Conservation (phyloP, 805 yeast species). For the Priceomyces castillae region DNA sequence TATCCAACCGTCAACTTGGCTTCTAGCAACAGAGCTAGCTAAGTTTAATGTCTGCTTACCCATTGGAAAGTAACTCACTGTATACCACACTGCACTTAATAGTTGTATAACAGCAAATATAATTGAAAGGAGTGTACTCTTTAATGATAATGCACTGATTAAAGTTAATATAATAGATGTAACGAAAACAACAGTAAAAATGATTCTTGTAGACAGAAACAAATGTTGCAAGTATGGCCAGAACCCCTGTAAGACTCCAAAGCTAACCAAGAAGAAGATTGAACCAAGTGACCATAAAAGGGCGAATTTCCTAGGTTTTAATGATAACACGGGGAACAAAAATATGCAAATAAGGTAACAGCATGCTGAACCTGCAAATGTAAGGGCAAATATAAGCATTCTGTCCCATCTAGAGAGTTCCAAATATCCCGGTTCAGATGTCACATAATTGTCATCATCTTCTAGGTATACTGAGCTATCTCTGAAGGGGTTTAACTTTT, state of each 20-base stretch:
- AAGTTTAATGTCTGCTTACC: slow-evolving; percentile 42
- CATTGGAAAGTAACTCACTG: slow-evolving; percentile 48
- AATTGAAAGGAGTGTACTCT: slow-evolving; percentile 37
- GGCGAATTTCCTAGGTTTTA: slow-evolving; percentile 46
- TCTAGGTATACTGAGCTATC: slow-evolving; percentile 36
- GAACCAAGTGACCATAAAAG: slow-evolving; percentile 48
- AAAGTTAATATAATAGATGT: slow-evolving; percentile 41
- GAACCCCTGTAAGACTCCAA: slow-evolving; percentile 45
- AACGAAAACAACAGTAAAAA: slow-evolving; percentile 37
- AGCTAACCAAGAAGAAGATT: slow-evolving; percentile 43
- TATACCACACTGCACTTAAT: slow-evolving; percentile 42
- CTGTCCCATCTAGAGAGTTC: slow-evolving; percentile 47
- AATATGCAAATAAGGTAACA: slow-evolving; percentile 44
- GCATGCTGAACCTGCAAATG: slow-evolving; percentile 41
- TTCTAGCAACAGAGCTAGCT: slow-evolving; percentile 42
- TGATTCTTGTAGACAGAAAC: slow-evolving; percentile 39
- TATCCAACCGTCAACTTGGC: slow-evolving; percentile 45
- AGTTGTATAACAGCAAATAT: slow-evolving; percentile 41
- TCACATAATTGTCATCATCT: slow-evolving; percentile 43
- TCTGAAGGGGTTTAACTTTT: slow-evolving; percentile 39
- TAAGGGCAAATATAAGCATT: slow-evolving; percentile 43
- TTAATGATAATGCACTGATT: slow-evolving; percentile 33
- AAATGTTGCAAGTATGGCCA: slow-evolving; percentile 39
- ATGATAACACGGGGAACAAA: slow-evolving; percentile 40
- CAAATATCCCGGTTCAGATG: slow-evolving; percentile 42